These are phyloP conservation scores for Globisporangium lucens DNA, from an alignment of 352 stramenopile genomes.

Conservation along the genomic window DNA sequence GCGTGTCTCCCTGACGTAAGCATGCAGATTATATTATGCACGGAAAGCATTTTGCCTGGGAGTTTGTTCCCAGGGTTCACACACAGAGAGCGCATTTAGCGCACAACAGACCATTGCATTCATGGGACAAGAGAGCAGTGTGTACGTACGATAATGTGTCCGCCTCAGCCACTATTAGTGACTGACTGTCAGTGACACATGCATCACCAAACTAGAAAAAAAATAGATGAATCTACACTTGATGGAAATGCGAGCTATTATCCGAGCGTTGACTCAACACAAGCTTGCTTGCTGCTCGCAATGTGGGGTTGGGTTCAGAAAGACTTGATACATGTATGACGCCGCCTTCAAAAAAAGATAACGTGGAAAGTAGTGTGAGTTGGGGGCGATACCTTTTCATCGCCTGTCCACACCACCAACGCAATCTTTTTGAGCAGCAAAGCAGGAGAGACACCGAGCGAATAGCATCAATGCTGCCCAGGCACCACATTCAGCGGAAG, in stretches of 20 bases:
- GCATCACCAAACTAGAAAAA: neutral
- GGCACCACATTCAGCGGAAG: too few species aligned
- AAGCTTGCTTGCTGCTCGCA: neutral
- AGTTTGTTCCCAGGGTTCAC: neutral
- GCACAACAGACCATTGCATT: neutral
- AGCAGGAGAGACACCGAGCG: too few species aligned
- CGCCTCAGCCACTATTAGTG: too few species aligned
- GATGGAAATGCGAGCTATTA: neutral
- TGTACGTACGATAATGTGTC: too few species aligned
- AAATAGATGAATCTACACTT: neutral
- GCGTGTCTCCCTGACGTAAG: neutral
- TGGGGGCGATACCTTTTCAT: neutral
- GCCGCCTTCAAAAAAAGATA: neutral
- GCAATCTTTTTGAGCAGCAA: neutral
- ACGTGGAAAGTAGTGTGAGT: too few species aligned
- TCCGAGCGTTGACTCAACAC: neutral
- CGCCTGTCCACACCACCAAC: neutral
- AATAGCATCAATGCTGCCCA: too few species aligned
- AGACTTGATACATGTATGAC: neutral
- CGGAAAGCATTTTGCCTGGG: neutral
- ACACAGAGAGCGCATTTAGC: neutral
- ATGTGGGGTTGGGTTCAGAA: neutral
- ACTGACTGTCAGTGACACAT: neutral
- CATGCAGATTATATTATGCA: neutral
- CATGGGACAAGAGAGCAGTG: neutral